These are phyloP conservation scores for Daldinia bambusicola DNA, from an alignment of 495 filamentous ascomycete species.

Conservation along the genomic window DNA sequence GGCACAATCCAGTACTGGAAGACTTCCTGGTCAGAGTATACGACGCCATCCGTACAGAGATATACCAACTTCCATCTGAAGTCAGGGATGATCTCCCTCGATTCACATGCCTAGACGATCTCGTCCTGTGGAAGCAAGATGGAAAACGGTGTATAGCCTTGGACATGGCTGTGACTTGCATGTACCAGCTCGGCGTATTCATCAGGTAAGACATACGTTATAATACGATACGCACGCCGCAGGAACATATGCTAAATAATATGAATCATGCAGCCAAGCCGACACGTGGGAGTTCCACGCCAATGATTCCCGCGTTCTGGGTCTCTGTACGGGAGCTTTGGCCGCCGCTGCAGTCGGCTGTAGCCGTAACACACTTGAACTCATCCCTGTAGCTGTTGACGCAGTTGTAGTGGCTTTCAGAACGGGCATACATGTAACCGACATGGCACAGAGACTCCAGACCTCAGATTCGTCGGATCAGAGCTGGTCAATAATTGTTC, in stretches of 20 bases:
- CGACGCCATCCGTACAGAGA: conserved; percentile 65
- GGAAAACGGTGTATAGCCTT: conserved; percentile 41
- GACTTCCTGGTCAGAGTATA: conserved; percentile 67
- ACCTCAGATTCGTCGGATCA: conserved; percentile 3
- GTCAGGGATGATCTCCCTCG: conserved; percentile 37
- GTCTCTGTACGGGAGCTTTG: conserved; percentile 71
- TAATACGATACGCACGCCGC: background rate
- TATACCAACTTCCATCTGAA: conserved; percentile 46
- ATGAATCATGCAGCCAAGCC: background rate
- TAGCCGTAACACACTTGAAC: conserved; percentile 65
- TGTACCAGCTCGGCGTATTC: conserved; percentile 50
- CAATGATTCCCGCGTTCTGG: conserved; percentile 34
- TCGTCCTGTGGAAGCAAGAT: conserved; percentile 40
- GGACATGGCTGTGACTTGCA: conserved; percentile 50
- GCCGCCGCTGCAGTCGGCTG: conserved; percentile 70
- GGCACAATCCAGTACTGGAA: conserved; percentile 64
- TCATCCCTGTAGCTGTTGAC: conserved; percentile 70
- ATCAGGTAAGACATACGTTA: conserved; percentile 40
- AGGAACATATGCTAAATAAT: background rate
- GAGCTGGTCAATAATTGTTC: conserved; percentile 44
- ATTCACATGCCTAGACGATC: conserved; percentile 47
- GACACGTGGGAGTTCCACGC: conserved; percentile 12
- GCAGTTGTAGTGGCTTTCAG: conserved; percentile 71
- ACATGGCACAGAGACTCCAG: conserved; percentile 12
- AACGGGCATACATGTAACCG: conserved; percentile 58